phyloP scores from a whole-genome alignment of 768 basidiomycete species.

The Austroboletus eburneus region DNA sequence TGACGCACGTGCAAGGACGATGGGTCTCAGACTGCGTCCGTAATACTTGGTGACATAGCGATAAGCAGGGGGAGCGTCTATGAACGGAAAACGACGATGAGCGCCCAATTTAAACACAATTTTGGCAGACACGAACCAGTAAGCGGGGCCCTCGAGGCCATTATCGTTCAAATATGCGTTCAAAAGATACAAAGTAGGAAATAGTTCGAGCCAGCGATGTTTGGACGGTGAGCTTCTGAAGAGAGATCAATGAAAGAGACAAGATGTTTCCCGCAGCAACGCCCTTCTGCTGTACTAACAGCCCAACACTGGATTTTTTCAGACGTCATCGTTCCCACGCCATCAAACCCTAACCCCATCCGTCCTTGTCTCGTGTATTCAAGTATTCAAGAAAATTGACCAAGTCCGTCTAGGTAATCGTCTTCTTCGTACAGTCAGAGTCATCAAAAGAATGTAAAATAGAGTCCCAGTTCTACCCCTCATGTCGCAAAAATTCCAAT shows the following conservation, averaged over 20 bases:
- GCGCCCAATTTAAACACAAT: background rate
- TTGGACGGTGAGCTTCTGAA: conserved; percentile 1
- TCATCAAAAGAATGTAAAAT: too few relatives aligned
- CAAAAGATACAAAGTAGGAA: background rate
- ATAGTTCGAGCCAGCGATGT: background rate
- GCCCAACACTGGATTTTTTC: conserved; percentile 7
- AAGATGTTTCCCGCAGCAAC: too few relatives aligned
- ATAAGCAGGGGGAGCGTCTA: conserved; percentile 52
- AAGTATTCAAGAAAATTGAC: too few relatives aligned
- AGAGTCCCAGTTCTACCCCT: too few relatives aligned
- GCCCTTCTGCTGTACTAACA: too few relatives aligned
- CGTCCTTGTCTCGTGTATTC: conserved; percentile 1
- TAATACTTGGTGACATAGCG: conserved; percentile 57
- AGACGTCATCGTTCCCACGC: conserved; percentile 26
- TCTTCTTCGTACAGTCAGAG: too few relatives aligned
- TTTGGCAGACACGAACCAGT: too few relatives aligned
- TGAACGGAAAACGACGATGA: background rate
- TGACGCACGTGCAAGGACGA: conserved; percentile 46
- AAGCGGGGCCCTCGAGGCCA: conserved; percentile 7
- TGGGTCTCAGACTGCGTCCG: conserved; percentile 53
- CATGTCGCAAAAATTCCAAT: conserved; percentile 85
- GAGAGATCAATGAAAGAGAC: background rate
- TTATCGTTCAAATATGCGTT: conserved; percentile 1
- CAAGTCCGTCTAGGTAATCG: too few relatives aligned
- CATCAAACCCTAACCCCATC: conserved; percentile 8